Percentiles rank a stretch among this genome's conserved stretches.
phyloP scores from a whole-genome alignment of 805 yeast species.

The Metschnikowia lochheadii region DNA sequence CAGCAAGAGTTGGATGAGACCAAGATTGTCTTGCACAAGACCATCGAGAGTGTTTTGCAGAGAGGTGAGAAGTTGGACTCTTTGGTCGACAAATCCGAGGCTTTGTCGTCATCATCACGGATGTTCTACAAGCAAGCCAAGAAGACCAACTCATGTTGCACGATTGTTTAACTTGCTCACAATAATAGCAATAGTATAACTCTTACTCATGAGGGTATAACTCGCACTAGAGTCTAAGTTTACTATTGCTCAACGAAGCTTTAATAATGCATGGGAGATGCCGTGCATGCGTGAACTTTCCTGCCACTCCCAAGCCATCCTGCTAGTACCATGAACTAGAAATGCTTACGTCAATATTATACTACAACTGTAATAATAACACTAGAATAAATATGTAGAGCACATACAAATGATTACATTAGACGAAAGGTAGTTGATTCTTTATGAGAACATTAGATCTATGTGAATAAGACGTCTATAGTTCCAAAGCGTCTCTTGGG shows the following conservation, averaged over 20 bases:
- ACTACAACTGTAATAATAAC: no score
- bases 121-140: conserved; percentile 97
- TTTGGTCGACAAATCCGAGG: conserved; percentile 92
- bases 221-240: no score
- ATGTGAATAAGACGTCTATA: background rate
- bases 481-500: background rate
- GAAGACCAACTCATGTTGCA: conserved; percentile 47
- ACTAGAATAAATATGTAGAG: no score
- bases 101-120: conserved; percentile 79
- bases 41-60: conserved; percentile 88
- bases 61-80: conserved; percentile 96
- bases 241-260: background rate
- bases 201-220: no score
- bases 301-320: background rate
- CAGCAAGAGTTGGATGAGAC: conserved; percentile 98
- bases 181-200: background rate
- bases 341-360: background rate
- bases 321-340: background rate
- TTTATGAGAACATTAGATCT: background rate
- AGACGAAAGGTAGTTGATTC: background rate
- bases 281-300: background rate
- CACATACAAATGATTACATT: no score
- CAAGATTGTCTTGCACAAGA: conserved; percentile 91
- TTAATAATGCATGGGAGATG: background rate
- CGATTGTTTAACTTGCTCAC: conserved; percentile 16